phyloP scores from a whole-genome alignment of 257 asterid genomes.

The Apocynum venetum region DNA sequence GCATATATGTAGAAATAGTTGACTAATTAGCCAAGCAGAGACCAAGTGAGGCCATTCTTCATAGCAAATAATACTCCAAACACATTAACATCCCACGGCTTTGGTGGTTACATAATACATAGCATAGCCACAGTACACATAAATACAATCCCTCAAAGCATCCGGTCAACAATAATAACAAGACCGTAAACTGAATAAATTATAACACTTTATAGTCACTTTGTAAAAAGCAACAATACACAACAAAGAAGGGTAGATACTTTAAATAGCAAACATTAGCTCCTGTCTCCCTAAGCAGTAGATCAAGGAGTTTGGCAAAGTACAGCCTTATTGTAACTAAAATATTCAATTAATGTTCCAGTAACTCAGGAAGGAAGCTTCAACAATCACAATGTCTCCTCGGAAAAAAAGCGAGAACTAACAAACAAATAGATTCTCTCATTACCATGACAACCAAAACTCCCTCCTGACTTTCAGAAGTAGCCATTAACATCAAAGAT shows the following conservation, averaged over 20 bases:
- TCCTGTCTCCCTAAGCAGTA: conserved; percentile 2
- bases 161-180: conserved; percentile 7
- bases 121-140: neutral
- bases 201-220: neutral
- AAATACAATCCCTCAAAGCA: conserved; percentile 10
- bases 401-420: conserved; percentile 21
- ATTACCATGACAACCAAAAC: conserved; percentile 27
- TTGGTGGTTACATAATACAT: neutral
- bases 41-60: neutral
- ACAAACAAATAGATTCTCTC: conserved; percentile 35
- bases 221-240: conserved; percentile 11
- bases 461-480: conserved; percentile 22
- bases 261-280: neutral
- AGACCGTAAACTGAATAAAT: conserved; percentile 2
- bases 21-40: too few species aligned
- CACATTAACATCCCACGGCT: neutral
- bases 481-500: conserved; percentile 34
- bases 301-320: neutral
- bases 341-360: conserved; percentile 5
- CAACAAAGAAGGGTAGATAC: neutral
- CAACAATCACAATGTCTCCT: conserved; percentile 8
- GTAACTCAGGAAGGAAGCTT: conserved; percentile 13
- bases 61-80: neutral
- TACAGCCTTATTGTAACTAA: neutral
- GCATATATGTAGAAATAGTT: neutral